A percentile compares a stretch with the other conserved stretches of the same genome.
Evolutionary conservation across 169 alveolate genomes (phyloP).

Genomic region (Plasmodium ovale): DNA sequence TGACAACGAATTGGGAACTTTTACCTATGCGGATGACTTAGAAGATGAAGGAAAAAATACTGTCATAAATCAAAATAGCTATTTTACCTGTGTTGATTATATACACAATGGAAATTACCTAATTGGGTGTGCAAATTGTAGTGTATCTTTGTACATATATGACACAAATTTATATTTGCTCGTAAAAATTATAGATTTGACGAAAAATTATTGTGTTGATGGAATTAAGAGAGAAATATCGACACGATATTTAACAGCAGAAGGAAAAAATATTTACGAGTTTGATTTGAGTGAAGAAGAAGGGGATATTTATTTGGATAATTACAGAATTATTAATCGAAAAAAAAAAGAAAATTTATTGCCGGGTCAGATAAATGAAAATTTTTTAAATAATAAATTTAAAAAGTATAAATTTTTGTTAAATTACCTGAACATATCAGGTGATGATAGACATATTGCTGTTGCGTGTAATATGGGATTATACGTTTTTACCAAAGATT

Average conservation of each 20-base stretch:
- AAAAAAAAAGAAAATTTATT: constrained; percentile 40
- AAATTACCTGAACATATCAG: constrained; percentile 67
- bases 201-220: constrained; percentile 47
- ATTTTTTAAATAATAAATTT: constrained; percentile 25
- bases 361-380: constrained; percentile 60
- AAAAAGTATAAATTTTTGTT: constrained; percentile 67
- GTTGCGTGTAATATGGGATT: constrained; percentile 79
- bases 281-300: constrained; percentile 67
- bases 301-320: constrained; percentile 38
- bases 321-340: constrained; percentile 35
- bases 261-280: constrained; percentile 35
- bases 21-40: constrained; percentile 12
- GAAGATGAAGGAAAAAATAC: constrained; percentile 53
- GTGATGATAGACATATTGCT: constrained; percentile 78
- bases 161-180: constrained; percentile 43
- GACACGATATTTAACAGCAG: constrained; percentile 30
- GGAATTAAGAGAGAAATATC: constrained; percentile 65
- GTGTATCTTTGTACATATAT: constrained; percentile 38
- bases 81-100: constrained; percentile 49
- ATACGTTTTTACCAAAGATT: constrained; percentile 74
- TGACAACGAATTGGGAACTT: background rate
- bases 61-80: constrained; percentile 26
- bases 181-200: constrained; percentile 28
- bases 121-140: constrained; percentile 52
- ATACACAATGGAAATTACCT: constrained; percentile 53